A percentile compares a stretch with the other conserved stretches of the same genome.
phyloP scores from a whole-genome alignment of 2,329 filamentous ascomycete species.

The Aspergillus sp. region DNA sequence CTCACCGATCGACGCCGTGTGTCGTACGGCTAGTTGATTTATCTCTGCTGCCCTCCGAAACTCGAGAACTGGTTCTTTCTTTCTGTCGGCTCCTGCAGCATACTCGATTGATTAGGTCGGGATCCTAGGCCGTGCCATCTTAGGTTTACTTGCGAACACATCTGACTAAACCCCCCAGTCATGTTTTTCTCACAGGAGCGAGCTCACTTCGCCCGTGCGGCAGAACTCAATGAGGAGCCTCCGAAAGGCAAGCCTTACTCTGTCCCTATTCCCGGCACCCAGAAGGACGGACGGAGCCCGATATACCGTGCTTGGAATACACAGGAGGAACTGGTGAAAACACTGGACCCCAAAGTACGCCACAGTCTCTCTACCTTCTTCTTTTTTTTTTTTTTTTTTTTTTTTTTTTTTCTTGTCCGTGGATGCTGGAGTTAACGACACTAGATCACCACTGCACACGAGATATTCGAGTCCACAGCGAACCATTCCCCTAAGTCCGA shows the following conservation, averaged over 20 bases:
- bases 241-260: constrained; percentile 76
- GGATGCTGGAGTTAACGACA: background rate
- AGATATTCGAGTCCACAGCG: constrained; percentile 72
- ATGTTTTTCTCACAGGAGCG: constrained; percentile 42
- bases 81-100: background rate
- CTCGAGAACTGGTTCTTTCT: background rate
- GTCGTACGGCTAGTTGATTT: background rate
- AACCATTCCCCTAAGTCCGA: constrained; percentile 64
- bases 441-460: constrained; percentile 67
- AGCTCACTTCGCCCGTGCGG: constrained; percentile 36
- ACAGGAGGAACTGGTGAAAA: constrained; percentile 69
- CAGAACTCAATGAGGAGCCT: constrained; percentile 61
- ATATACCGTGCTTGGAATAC: constrained; percentile 84
- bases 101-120: background rate
- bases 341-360: constrained; percentile 65
- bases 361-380: too few relatives aligned
- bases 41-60: background rate
- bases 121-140: background rate
- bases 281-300: constrained; percentile 68
- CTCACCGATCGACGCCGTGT: background rate
- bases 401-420: background rate
- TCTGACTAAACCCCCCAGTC: background rate
- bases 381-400: background rate
- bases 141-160: background rate
- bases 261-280: constrained; percentile 72